These are phyloP conservation scores for Tetrastigma voinierianum DNA, from an alignment of 164 flowering plant genomes.

Conservation along the genomic window DNA sequence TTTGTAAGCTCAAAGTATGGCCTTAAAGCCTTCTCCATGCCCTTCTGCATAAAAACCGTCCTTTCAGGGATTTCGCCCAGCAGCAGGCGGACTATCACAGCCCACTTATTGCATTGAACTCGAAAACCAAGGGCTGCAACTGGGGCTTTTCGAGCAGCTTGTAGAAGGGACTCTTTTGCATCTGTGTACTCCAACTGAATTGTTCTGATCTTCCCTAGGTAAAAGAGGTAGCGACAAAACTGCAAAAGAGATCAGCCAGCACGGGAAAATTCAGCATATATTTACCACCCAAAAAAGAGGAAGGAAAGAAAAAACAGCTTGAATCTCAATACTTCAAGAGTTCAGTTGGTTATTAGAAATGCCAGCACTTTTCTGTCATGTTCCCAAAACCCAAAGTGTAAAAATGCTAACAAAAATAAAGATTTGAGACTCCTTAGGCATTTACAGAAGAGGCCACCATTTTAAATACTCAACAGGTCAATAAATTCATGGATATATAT, in stretches of 20 bases:
- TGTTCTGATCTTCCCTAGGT: conserved; percentile 43
- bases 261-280: not conserved
- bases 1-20: conserved; percentile 98
- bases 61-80: conserved; percentile 97
- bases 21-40: conserved; percentile 90
- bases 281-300: not conserved
- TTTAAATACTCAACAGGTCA: too few species aligned
- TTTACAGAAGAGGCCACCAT: too few species aligned
- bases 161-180: conserved; percentile 40
- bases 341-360: too few species aligned
- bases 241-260: conserved; percentile 27
- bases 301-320: too few species aligned
- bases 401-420: too few species aligned
- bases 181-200: conserved; percentile 44
- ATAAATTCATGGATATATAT: too few species aligned
- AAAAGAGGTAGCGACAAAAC: conserved; percentile 90
- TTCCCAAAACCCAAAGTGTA: too few species aligned
- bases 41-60: conserved; percentile 92
- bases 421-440: too few species aligned
- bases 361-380: too few species aligned
- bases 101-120: conserved; percentile 90
- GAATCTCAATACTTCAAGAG: too few species aligned
- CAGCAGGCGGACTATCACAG: conserved; percentile 75
- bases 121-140: conserved; percentile 32
- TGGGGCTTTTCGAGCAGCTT: conserved; percentile 41